These are phyloP conservation scores for Dianthus caryophyllus DNA, from an alignment of 148 eudicot species.

Conservation along the genomic window DNA sequence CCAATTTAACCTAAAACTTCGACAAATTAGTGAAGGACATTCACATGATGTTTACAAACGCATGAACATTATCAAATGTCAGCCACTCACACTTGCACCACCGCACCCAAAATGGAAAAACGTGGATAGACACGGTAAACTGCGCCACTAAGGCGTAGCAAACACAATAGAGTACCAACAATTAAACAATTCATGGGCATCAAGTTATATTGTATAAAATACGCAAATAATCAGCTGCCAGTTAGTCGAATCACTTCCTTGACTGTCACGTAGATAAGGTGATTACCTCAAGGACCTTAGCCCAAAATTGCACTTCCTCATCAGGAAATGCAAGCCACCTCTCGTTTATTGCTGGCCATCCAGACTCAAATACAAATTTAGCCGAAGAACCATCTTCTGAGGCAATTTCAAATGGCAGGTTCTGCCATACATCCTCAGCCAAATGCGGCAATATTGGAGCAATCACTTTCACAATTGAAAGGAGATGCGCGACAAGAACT, in stretches of 20 bases:
- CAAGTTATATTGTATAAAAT: not conserved
- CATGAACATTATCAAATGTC: no score
- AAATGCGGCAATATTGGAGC: slow-evolving; percentile 97
- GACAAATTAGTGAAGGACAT: no score
- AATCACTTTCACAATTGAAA: slow-evolving; percentile 59
- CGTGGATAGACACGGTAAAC: no score
- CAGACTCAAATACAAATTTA: slow-evolving; percentile 72
- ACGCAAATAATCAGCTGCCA: not conserved
- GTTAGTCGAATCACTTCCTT: not conserved
- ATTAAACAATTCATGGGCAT: not conserved
- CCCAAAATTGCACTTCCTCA: slow-evolving; percentile 72
- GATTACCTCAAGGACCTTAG: slow-evolving; percentile 77
- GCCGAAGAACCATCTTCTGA: slow-evolving; percentile 59
- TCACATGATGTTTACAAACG: no score
- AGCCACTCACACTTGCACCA: no score
- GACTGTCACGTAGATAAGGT: not conserved
- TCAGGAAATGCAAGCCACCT: slow-evolving; percentile 66
- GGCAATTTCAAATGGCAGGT: slow-evolving; percentile 67
- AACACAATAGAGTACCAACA: not conserved
- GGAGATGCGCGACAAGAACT: slow-evolving; percentile 84
- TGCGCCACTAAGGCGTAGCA: no score
- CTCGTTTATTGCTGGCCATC: slow-evolving; percentile 71
- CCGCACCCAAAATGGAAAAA: no score
- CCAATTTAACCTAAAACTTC: no score
- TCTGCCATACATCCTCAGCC: slow-evolving; percentile 97